Conservation (phyloP, 1,284 basidiomycete genomes). For the Microbotryum saponariae region DNA sequence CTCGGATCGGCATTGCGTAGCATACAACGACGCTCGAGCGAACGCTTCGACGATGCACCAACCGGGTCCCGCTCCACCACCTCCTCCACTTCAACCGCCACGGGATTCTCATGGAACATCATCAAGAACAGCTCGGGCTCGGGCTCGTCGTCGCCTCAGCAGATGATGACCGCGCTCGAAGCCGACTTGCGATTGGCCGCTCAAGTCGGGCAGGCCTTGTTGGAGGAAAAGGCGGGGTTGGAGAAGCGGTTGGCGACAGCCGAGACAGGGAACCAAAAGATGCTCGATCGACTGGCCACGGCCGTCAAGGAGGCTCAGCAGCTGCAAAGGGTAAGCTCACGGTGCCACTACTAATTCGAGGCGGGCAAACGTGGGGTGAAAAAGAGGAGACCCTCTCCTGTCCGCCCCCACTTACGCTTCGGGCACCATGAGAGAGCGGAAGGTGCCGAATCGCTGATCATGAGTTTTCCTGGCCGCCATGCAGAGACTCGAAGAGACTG, state of each 20-base stretch:
- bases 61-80: too few relatives aligned
- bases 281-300: conserved; percentile 39
- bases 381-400: conserved; percentile 27
- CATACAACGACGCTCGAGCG: too few relatives aligned
- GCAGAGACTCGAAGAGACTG: conserved; percentile 68
- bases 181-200: conserved; percentile 30
- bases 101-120: too few relatives aligned
- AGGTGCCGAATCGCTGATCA: background rate
- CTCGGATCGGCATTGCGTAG: too few relatives aligned
- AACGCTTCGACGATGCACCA: too few relatives aligned
- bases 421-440: background rate
- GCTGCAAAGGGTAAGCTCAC: conserved; percentile 56
- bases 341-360: conserved; percentile 27
- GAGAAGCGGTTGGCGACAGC: conserved; percentile 15
- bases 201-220: conserved; percentile 78
- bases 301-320: conserved; percentile 54
- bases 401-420: conserved; percentile 29
- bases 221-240: conserved; percentile 47
- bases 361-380: conserved; percentile 35
- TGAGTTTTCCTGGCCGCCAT: background rate
- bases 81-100: too few relatives aligned
- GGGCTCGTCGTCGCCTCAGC: too few relatives aligned
- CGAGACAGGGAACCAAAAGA: conserved; percentile 35
- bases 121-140: too few relatives aligned
- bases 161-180: conserved; percentile 14